These are phyloP conservation scores for Sugiyamaella lignohabitans DNA, from an alignment of 805 yeast genomes.

Conservation along the genomic window DNA sequence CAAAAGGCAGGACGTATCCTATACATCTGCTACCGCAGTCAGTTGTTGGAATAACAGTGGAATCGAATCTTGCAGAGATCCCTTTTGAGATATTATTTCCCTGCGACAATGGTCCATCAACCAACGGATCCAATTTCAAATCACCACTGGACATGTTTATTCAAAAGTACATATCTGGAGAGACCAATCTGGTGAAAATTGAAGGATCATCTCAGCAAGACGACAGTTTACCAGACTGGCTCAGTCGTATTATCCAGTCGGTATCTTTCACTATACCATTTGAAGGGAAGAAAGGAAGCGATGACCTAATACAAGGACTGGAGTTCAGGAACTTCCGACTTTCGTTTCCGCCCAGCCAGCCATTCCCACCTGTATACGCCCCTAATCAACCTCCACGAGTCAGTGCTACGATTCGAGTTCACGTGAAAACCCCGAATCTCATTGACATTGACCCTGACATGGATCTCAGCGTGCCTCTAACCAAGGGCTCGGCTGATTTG, in stretches of 20 bases:
- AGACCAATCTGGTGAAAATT: slow-evolving; percentile 17
- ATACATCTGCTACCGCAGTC: slow-evolving; percentile 11
- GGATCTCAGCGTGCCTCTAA: slow-evolving; percentile 31
- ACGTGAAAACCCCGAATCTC: slow-evolving; percentile 22
- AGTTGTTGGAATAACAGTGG: slow-evolving; percentile 16
- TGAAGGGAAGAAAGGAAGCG: slow-evolving; percentile 22
- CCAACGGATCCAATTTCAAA: no score
- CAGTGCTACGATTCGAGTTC: slow-evolving; percentile 25
- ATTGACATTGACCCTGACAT: slow-evolving; percentile 21
- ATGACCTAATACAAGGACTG: slow-evolving; percentile 26
- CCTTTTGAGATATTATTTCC: slow-evolving; percentile 21
- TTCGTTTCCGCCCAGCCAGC: slow-evolving; percentile 9
- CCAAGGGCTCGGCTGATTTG: slow-evolving; percentile 40
- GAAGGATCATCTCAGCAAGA: slow-evolving; percentile 16
- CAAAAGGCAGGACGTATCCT: slow-evolving; percentile 6
- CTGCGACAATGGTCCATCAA: slow-evolving; percentile 18
- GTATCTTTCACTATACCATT: slow-evolving; percentile 16
- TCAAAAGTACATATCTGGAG: slow-evolving; percentile 24
- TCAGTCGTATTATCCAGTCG: slow-evolving; percentile 13
- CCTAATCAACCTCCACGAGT: slow-evolving; percentile 19
- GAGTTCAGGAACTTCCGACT: slow-evolving; percentile 23
- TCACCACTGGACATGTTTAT: slow-evolving; percentile 28
- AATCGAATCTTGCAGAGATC: slow-evolving; percentile 15
- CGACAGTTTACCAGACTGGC: slow-evolving; percentile 16
- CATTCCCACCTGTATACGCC: slow-evolving; percentile 7